A percentile compares a stretch with the other conserved stretches of the same genome.
These are phyloP conservation scores for Epichloe coenophiala DNA, from an alignment of 2,329 filamentous ascomycete genomes.

Conservation along the genomic window DNA sequence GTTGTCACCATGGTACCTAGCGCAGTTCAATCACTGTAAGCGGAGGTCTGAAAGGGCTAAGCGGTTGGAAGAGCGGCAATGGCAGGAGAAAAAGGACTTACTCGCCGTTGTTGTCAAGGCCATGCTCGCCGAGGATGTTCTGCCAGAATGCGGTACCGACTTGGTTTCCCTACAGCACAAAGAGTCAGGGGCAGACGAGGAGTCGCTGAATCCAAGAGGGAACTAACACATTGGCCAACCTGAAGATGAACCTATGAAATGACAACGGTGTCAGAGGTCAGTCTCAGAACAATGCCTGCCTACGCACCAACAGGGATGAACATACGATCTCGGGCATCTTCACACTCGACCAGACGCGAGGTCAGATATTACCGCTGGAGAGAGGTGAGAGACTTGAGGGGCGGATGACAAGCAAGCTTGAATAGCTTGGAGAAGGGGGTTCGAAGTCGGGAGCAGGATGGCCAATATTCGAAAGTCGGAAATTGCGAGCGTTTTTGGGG, in stretches of 20 bases:
- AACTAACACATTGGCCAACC: constrained; percentile 92
- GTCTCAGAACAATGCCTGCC: background rate
- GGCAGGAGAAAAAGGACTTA: background rate
- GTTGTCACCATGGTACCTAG: constrained; percentile 80
- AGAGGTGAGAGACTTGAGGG: background rate
- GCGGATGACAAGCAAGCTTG: no score
- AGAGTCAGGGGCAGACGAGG: background rate
- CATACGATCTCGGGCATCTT: constrained; percentile 7
- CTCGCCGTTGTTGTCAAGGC: constrained; percentile 89
- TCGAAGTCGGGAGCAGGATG: background rate
- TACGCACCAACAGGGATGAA: background rate
- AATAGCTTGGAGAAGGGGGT: background rate
- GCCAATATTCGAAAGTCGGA: background rate
- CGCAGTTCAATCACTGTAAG: background rate
- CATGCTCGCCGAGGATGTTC: constrained; percentile 79
- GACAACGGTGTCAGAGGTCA: constrained; percentile 34
- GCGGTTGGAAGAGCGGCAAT: background rate
- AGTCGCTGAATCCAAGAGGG: background rate
- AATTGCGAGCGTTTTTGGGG: background rate
- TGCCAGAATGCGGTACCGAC: constrained; percentile 99
- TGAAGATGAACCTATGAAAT: constrained; percentile 85
- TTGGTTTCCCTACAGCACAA: constrained; percentile 78
- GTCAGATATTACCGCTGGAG: background rate
- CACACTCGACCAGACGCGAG: background rate
- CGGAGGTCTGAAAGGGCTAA: background rate